Base-by-base conservation (phyloP, 1,284 basidiomycete genomes). In the Ganoderma boninense region DNA sequence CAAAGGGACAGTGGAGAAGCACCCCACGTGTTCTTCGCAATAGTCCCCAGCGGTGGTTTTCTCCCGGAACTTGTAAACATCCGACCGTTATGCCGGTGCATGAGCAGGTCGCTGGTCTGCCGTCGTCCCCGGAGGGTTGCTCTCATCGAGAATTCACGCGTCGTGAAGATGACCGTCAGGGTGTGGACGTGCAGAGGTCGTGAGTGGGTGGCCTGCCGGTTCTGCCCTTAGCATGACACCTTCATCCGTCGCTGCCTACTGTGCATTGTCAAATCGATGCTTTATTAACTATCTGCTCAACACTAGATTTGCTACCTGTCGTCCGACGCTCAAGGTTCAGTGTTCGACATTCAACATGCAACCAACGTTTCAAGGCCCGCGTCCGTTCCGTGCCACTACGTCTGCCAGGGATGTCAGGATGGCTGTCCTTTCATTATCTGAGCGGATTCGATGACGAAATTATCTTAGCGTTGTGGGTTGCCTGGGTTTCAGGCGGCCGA, bases 341-440 rank as follows among this genome's bases (percentile, higher is more conserved):
- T 26, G 64, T 62, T 61, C 5, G 32, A 32, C 32, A 32, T 32
- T 32, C 32, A 32, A 32, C 32, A 32, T 32, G 32, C 32, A 32
- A 32, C 2, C 32, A 32, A 32, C 32, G 32, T 32, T 62, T 64
- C 62, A 52, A 35, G 60, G 40, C 46, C 44, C n/a, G 61, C 70
- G 49, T 66, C 64, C 65, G 57, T 68, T 64, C 62, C 67, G 62
- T 56, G 29, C 18, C 61, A 46, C 59, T 62, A 57, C 35, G 44
- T 42, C 38, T 23, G 42, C 5, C 38, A 10, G 54, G 11, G n/a
- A 14, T 57, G 32, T 35, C 20, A 49, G 54, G 61, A 61, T 66
- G 59, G 62, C 40, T 66, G 32, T 56, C n/a, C 35, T 59, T 59
- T 64, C 42, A n/a, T 38, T 56, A 20, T 43, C 32, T 61, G 40